Conservation (phyloP, 2,329 filamentous ascomycete genomes). For the Fusarium longipes region DNA sequence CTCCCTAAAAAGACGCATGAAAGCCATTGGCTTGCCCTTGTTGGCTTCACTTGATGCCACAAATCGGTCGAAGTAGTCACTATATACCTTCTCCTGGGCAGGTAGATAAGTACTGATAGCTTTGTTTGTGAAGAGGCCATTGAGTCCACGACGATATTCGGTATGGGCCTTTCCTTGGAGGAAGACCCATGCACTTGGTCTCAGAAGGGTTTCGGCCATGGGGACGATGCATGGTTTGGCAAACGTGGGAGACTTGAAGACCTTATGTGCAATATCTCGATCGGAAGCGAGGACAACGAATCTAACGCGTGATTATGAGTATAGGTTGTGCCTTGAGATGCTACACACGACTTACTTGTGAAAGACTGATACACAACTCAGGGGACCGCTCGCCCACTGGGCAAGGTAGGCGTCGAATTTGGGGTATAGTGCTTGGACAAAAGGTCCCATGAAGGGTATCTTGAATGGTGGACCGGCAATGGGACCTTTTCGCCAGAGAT, state of each 20-base stretch:
- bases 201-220: conserved; percentile 74
- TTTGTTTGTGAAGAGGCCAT: conserved; percentile 78
- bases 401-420: conserved; percentile 78
- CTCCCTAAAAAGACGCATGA: conserved; percentile 80
- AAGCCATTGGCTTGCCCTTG: conserved; percentile 68
- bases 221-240: conserved; percentile 84
- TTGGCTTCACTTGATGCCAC: conserved; percentile 66
- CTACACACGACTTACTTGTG: conserved; percentile 70
- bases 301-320: conserved; percentile 53
- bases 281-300: conserved; percentile 84
- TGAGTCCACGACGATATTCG: conserved; percentile 81
- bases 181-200: conserved; percentile 81
- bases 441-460: conserved; percentile 78
- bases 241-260: conserved; percentile 81
- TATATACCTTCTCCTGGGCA: conserved; percentile 77
- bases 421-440: conserved; percentile 78
- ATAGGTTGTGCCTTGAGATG: accelerated
- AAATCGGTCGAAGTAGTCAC: conserved; percentile 76
- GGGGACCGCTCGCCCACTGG: conserved; percentile 81
- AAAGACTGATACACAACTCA: conserved; percentile 86
- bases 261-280: conserved; percentile 81
- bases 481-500: conserved; percentile 69
- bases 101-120: conserved; percentile 78
- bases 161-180: conserved; percentile 80
- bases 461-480: conserved; percentile 74